A percentile compares a stretch with the other conserved stretches of the same genome.
Evolutionary conservation across 768 basidiomycete genomes (phyloP).

Genomic region (Russula compacta): DNA sequence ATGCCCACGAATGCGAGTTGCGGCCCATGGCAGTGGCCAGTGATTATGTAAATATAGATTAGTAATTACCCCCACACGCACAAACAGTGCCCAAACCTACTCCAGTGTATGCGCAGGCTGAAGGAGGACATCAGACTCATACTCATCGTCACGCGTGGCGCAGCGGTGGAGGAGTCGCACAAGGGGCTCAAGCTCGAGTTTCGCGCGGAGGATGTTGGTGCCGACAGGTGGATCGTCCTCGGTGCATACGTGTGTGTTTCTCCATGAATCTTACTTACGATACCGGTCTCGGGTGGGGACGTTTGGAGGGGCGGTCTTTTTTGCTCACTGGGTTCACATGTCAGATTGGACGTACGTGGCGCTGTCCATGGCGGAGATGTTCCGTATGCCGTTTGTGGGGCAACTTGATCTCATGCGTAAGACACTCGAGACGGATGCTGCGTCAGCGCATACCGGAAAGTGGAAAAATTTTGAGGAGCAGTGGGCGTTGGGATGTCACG

Average conservation of each 20-base stretch:
- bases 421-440: not conserved
- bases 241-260: not conserved
- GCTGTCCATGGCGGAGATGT: not conserved
- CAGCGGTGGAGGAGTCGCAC: not conserved
- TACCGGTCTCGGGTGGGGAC: no score
- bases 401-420: slow-evolving; percentile 2
- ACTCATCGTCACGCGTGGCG: slow-evolving; percentile 8
- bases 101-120: not conserved
- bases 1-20: no score
- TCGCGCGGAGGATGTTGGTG: slow-evolving; percentile 3
- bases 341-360: slow-evolving; percentile 15
- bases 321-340: no score
- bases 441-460: not conserved
- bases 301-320: no score
- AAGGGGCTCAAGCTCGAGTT: not conserved
- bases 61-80: no score
- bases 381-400: slow-evolving; percentile 3
- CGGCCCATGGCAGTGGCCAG: no score
- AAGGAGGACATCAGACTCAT: not conserved
- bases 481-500: no score
- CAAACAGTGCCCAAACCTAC: no score
- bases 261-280: not conserved
- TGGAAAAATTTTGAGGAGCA: not conserved
- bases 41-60: no score
- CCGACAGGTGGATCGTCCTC: slow-evolving; percentile 11